Conservation (phyloP, 2,329 filamentous ascomycete genomes). For the Fragosphaeria purpurea region DNA sequence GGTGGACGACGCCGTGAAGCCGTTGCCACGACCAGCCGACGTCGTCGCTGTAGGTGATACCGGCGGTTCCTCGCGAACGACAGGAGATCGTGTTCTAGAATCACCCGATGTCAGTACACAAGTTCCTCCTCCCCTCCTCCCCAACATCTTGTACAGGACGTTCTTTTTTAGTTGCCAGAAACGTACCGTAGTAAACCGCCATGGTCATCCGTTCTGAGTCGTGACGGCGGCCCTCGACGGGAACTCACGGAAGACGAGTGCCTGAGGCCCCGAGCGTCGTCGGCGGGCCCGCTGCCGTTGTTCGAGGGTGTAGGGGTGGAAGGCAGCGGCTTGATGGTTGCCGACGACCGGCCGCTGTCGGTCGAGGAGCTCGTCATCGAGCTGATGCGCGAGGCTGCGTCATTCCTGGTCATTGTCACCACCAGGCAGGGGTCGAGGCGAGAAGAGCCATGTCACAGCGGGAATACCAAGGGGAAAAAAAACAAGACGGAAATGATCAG, state of each 20-base stretch:
- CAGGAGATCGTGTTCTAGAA: conserved; percentile 6
- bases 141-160: too few species aligned
- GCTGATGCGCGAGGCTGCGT: conserved; percentile 53
- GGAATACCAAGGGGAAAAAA: neutral
- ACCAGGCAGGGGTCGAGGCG: conserved; percentile 12
- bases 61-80: conserved; percentile 28
- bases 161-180: too few species aligned
- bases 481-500: neutral
- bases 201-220: conserved; percentile 47
- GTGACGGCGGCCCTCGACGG: conserved; percentile 31
- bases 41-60: conserved; percentile 40
- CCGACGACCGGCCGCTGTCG: conserved; percentile 56
- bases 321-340: conserved; percentile 47
- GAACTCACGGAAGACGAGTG: conserved; percentile 11
- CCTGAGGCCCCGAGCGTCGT: conserved; percentile 4
- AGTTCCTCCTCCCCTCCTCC: too few species aligned
- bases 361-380: conserved; percentile 56
- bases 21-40: conserved; percentile 27
- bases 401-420: conserved; percentile 58
- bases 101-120: too few species aligned
- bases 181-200: conserved; percentile 30
- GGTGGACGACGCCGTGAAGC: conserved; percentile 32
- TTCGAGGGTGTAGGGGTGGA: conserved; percentile 15
- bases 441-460: conserved; percentile 12
- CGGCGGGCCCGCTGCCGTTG: neutral